Base-by-base conservation (phyloP, 2,329 filamentous ascomycete genomes). In the Fusarium proliferatum region DNA sequence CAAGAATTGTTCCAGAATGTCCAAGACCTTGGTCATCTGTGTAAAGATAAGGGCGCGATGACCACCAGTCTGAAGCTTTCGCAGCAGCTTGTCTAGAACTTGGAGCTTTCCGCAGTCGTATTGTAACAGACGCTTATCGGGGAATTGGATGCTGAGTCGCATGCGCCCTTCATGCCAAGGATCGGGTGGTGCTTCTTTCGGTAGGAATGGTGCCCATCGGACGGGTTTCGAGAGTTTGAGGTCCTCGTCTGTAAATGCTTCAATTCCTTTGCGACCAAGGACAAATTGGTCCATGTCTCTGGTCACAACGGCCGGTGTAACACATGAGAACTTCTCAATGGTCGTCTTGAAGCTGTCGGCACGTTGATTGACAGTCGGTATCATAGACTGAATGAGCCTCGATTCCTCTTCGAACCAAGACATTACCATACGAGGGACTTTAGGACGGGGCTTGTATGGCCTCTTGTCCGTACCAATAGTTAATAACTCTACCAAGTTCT, bases 91-190 rank as follows among this genome's bases (percentile, higher is more conserved):
- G 78, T 97, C 96, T 21, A 99, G 88, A 23, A 93, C 91, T 79
- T 99, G 96, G 7, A 99, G 89, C 82, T 99, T 99, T 76, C 96
- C 96, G 79, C 96, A 98, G 82, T 99, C 96, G 81, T 97, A 99
- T 81, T 99, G 96, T 2, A 99, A 86, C n/a, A 99, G 89, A 41
- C 96, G 90, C 80, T 95, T 97, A 81, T 99, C 96, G 0, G 97
- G 96, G 80, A 99, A 99, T 49, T 97, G 96, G 69, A 99, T 98
- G 7, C 94, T 97, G 21, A 97, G 87, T 28, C 95, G 92, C 88
- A 97, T 96, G 23, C 96, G 94, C 19, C 96, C 91, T 82, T 97
- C 94, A 76, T 99, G 96, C 88, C 96, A 98, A 2, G 95, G 94
- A 79, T 99, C 96, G 3, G 86, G 82, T 0, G 88, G 86, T 15